These are phyloP conservation scores for Ophiostoma australiae DNA, from an alignment of 2,329 filamentous ascomycete genomes.

Conservation along the genomic window DNA sequence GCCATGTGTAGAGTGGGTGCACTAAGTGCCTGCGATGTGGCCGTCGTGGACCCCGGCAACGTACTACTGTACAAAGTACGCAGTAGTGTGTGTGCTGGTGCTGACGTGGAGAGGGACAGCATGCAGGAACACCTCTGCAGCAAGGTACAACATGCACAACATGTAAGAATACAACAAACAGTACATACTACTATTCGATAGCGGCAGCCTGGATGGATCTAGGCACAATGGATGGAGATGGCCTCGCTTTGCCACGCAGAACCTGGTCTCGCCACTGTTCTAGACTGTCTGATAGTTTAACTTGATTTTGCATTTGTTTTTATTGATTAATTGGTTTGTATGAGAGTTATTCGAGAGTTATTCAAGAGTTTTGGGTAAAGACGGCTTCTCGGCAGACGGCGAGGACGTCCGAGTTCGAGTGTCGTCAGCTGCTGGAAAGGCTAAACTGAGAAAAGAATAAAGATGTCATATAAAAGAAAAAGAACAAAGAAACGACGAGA, in stretches of 20 bases:
- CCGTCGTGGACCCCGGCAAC: slow-evolving; percentile 8
- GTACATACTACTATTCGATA: background rate
- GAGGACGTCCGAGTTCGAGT: background rate
- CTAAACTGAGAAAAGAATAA: too few relatives aligned
- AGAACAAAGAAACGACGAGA: background rate
- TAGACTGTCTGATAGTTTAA: background rate
- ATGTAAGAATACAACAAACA: too few relatives aligned
- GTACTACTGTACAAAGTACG: background rate
- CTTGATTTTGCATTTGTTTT: background rate
- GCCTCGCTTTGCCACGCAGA: background rate
- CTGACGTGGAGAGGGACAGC: slow-evolving; percentile 7
- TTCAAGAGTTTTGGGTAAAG: too few relatives aligned
- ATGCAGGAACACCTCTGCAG: background rate
- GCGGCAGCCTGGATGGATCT: background rate
- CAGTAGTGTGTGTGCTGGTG: slow-evolving; percentile 8
- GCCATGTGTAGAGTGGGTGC: background rate
- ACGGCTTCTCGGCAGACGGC: background rate
- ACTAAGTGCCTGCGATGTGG: background rate
- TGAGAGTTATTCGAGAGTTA: background rate
- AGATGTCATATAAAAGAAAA: background rate
- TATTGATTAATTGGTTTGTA: background rate
- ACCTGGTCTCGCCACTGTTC: background rate
- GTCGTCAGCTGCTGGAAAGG: background rate
- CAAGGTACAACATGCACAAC: background rate
- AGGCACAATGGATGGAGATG: background rate